phyloP scores from a whole-genome alignment of 2,329 filamentous ascomycete species.

The Gremmenia infestans region DNA sequence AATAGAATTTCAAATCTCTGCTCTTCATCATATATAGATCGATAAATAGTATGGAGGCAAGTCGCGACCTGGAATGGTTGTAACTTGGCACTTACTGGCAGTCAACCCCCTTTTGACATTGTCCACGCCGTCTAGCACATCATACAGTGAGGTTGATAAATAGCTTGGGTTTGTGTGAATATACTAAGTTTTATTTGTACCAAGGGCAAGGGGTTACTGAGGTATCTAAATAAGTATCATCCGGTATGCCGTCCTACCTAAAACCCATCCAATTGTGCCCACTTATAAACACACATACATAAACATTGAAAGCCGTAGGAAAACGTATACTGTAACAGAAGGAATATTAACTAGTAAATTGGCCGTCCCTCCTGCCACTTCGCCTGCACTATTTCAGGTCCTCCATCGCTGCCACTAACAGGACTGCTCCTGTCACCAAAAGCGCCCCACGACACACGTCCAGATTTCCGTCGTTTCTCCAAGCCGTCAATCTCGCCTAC shows the following conservation, averaged over 20 bases:
- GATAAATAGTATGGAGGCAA: too few relatives aligned
- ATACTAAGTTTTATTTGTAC: too few relatives aligned
- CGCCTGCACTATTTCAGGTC: slow-evolving; percentile 18
- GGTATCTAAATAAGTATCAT: background rate
- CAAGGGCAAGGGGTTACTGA: too few relatives aligned
- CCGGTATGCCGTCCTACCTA: background rate
- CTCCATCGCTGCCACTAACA: slow-evolving; percentile 25
- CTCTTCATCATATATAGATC: too few relatives aligned
- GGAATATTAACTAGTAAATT: slow-evolving; percentile 26
- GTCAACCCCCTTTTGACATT: too few relatives aligned
- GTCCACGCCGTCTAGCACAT: too few relatives aligned
- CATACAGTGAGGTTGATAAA: too few relatives aligned
- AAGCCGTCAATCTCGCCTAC: slow-evolving; percentile 34
- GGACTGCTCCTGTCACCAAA: slow-evolving; percentile 25
- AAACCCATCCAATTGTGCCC: background rate
- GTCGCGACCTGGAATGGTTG: too few relatives aligned
- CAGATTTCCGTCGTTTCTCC: slow-evolving; percentile 43
- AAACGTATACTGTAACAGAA: background rate
- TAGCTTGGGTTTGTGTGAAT: too few relatives aligned
- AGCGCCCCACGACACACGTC: slow-evolving; percentile 36
- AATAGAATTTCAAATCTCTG: too few relatives aligned
- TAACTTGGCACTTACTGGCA: too few relatives aligned
- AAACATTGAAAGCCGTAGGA: background rate
- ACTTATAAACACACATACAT: background rate
- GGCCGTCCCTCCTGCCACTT: slow-evolving; percentile 31